Evolutionary conservation across 2,329 filamentous ascomycete genomes (phyloP), one percentile per base, ranked within the genome.

Genomic region (Cytospora piceae): DNA sequence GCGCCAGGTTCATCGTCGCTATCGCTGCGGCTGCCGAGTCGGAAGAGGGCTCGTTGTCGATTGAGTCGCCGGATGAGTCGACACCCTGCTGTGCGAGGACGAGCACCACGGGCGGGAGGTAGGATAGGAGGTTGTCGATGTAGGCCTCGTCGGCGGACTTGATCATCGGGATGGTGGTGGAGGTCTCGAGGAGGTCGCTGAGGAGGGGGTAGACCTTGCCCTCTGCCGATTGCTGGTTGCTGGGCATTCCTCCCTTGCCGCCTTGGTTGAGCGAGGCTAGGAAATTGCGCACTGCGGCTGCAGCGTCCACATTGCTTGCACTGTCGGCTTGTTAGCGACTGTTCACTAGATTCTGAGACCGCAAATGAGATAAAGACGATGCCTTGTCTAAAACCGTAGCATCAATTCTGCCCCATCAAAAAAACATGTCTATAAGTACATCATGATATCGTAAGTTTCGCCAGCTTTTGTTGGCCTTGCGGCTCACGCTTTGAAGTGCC

Each of bases 221-320:
- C 71, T 89, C 78, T 59, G 74, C 70, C 67, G 73, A 75, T 62
- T 74, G 67, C 58, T 77, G 75, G 32, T 71, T 74, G 68, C 76
- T 76, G 69, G 79, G 73, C 58, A 79, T 69, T 58, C 77, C 76
- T 32, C 65, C 61, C 31, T 81, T 76, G 37, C 82, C 81, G 66
- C 87, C 85, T 73, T 89, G 87, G 53, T 63, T 63, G 69, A 98
- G 82, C 4, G 94, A 97, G 68, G 90, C 87, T 72, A 98, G 85
- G 76, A 99, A 94, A 78, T 94, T 94, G 74, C 93, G 91, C 70
- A 98, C 92, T 68, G 92, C 87, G 51, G 87, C 85, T 64, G 90
- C 89, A 73, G 93, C 80, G 69, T 82, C 81, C 67, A 84, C 82
- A 71, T 85, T 82, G 70, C 83, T 80, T 73, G 83, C 85, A 81